These are phyloP conservation scores for Erythrophleum ivorense DNA, from an alignment of 331 rosid genomes.

Conservation along the genomic window DNA sequence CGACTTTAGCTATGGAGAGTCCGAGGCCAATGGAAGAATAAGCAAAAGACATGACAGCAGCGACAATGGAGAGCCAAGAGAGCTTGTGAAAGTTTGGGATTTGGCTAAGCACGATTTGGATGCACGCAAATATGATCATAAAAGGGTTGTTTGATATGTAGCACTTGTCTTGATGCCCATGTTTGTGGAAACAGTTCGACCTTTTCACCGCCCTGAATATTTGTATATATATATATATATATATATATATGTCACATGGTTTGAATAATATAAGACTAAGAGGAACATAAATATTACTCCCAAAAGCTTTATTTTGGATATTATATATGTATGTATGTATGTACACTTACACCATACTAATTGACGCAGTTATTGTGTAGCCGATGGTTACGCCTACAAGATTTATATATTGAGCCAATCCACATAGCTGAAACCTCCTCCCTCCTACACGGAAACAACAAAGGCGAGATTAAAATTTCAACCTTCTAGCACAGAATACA, in stretches of 20 bases:
- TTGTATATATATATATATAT: neutral
- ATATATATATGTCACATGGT: too few species aligned
- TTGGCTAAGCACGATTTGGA: conserved; percentile 82
- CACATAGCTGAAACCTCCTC: conserved; percentile 77
- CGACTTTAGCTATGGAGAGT: conserved; percentile 76
- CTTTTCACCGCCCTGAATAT: conserved; percentile 79
- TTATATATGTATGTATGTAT: too few species aligned
- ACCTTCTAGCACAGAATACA: too few species aligned
- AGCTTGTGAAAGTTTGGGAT: conserved; percentile 87
- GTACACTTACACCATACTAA: conserved; percentile 88
- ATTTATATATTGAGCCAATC: conserved; percentile 87
- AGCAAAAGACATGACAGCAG: conserved; percentile 95
- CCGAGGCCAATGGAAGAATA: conserved; percentile 92
- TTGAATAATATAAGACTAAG: neutral
- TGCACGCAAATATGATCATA: conserved; percentile 76
- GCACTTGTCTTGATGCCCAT: conserved; percentile 73
- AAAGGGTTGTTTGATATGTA: conserved; percentile 63
- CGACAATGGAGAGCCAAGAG: conserved; percentile 91
- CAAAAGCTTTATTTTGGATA: conserved; percentile 2
- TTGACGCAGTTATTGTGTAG: conserved; percentile 96
- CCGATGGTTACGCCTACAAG: conserved; percentile 88
- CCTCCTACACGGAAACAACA: conserved; percentile 57
- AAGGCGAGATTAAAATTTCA: too few species aligned
- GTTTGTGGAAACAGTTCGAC: conserved; percentile 86
- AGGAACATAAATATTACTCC: neutral